phyloP scores from a whole-genome alignment of 352 stramenopile genomes.

The Globisporangium canariense region DNA sequence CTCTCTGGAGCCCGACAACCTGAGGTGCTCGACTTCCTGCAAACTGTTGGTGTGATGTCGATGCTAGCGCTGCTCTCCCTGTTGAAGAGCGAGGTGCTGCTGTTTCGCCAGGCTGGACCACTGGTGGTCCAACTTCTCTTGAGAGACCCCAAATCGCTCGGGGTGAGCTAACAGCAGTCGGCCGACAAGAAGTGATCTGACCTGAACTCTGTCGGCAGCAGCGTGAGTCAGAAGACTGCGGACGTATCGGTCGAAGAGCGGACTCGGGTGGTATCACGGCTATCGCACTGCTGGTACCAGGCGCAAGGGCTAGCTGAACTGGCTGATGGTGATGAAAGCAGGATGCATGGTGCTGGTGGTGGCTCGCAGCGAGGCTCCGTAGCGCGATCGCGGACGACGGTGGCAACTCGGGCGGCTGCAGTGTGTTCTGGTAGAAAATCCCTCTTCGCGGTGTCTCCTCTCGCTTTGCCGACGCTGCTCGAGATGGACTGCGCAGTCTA shows the following conservation, averaged over 20 bases:
- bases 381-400: slow-evolving; percentile 19
- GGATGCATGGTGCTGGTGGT: neutral
- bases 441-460: slow-evolving; percentile 11
- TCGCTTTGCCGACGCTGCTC: slow-evolving; percentile 2
- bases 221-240: neutral
- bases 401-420: slow-evolving; percentile 24
- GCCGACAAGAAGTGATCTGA: neutral
- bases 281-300: neutral
- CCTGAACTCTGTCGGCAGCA: neutral
- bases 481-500: slow-evolving; percentile 1
- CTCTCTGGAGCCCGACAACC: neutral
- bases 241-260: slow-evolving; percentile 6
- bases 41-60: too few species aligned
- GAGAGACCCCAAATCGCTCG: neutral
- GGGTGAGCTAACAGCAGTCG: neutral
- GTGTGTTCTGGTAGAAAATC: slow-evolving; percentile 29
- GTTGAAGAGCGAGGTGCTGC: too few species aligned
- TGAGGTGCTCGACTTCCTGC: neutral
- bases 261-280: neutral
- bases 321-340: neutral
- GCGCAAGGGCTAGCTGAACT: neutral
- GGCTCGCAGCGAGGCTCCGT: slow-evolving; percentile 4
- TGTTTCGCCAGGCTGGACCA: neutral
- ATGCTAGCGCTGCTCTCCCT: too few species aligned
- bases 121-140: neutral